Evolutionary conservation across 2,329 filamentous ascomycete species (phyloP), one percentile per base, ranked within the genome.

Genomic region (Ustulina deusta): DNA sequence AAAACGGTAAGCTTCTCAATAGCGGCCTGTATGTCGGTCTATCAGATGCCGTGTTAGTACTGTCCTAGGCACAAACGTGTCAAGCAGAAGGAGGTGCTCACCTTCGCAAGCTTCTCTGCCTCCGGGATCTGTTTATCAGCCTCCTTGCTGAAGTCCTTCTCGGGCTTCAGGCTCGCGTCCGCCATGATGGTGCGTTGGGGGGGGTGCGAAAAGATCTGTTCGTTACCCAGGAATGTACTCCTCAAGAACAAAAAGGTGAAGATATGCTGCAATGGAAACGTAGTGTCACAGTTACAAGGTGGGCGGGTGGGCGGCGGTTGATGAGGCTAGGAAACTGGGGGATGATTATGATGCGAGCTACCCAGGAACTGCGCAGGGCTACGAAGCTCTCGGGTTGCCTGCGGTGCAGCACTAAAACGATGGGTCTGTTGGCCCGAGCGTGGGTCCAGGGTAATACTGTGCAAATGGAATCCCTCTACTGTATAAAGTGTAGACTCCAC

Each of bases 91-190:
- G 11, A 34, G 49, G 55, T 36, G 44, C 66, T 72, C 82, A 96
- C 94, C 87, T 94, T 91, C 74, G 94, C 94, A 75, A 97, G 89
- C 84, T 92, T 87, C 86, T 98, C 90, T 67, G 94, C 93, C 83
- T 97, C 94, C 57, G 93, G 92, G 74, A 99, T 90, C 82, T 93
- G 89, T 83, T 91, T 89, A 86, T 98, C 94, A 78, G 93, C 93
- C 83, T 98, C 94, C 84, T 97, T 97, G 79, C 93, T 91, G 89
- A 93, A 97, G 90, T 99, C 96, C 91, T 97, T 97, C 86, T 99
- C 96, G 78, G 95, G 93, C 89, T 97, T 97, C 81, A 96, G 83
- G 78, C 87, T 83, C 82, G 89, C 89, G 83, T 94, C 92, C 77
- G 94, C 92, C 94, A 97, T 97, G 79, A 73, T 86, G 81, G 32